phyloP scores from a whole-genome alignment of 129 eudicot species.

The Chrysanthemum lavandulifolium region DNA sequence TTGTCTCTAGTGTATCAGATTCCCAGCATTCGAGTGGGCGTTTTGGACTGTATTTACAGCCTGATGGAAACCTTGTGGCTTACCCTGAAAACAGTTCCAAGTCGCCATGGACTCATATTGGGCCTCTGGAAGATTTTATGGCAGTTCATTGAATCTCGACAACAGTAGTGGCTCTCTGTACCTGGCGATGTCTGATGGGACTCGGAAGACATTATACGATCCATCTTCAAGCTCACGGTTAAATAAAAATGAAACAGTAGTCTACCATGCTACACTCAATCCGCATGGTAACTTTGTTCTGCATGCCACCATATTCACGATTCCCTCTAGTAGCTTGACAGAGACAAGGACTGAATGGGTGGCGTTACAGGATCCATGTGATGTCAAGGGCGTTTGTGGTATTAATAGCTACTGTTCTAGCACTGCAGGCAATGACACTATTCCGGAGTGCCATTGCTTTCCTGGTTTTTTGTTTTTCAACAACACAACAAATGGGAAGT shows the following conservation, averaged over 20 bases:
- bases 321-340: neutral
- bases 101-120: slow-evolving; percentile 14
- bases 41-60: slow-evolving; percentile 11
- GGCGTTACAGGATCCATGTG: slow-evolving; percentile 25
- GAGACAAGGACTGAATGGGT: slow-evolving; percentile 15
- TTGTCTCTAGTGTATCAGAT: slow-evolving; percentile 25
- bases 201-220: neutral
- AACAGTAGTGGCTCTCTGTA: slow-evolving; percentile 15
- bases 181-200: neutral
- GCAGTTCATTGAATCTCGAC: neutral
- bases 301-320: slow-evolving; percentile 32
- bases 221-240: neutral
- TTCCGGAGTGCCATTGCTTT: slow-evolving; percentile 27
- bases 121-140: neutral
- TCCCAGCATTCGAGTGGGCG: slow-evolving; percentile 22
- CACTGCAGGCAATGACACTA: neutral
- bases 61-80: slow-evolving; percentile 37
- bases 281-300: slow-evolving; percentile 28
- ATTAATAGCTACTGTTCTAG: slow-evolving; percentile 33
- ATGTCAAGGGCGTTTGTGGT: slow-evolving; percentile 36
- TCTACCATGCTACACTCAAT: slow-evolving; percentile 37
- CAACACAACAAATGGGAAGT: slow-evolving; percentile 10
- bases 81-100: neutral
- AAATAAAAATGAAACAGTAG: neutral
- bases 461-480: slow-evolving; percentile 28